These are phyloP conservation scores for Pisolithus tinctorius DNA, from an alignment of 768 basidiomycete genomes.

Conservation along the genomic window DNA sequence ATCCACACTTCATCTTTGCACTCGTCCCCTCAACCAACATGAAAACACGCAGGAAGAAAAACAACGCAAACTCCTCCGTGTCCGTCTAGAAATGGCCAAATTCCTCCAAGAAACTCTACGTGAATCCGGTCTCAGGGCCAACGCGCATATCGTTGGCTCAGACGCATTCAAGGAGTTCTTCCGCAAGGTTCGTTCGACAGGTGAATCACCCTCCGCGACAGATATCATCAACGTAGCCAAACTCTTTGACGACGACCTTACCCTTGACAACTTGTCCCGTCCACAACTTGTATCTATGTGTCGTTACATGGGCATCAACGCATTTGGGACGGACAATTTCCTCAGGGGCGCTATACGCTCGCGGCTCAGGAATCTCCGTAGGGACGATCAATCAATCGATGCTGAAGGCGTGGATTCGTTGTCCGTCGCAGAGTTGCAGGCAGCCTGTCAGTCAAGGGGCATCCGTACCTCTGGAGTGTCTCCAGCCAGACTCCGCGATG, in stretches of 20 bases:
- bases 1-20: neutral
- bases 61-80: conserved; percentile 88
- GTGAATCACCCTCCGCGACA: conserved; percentile 81
- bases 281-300: conserved; percentile 99
- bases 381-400: conserved; percentile 91
- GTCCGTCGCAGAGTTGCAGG: conserved; percentile 86
- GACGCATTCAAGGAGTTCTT: conserved; percentile 99
- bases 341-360: conserved; percentile 85
- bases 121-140: conserved; percentile 89
- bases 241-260: conserved; percentile 95
- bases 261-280: conserved; percentile 96
- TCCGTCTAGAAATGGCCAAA: conserved; percentile 97
- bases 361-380: conserved; percentile 72
- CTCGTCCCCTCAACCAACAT: neutral
- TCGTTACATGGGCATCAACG: conserved; percentile 96
- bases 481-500: conserved; percentile 82
- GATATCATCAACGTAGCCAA: conserved; percentile 95
- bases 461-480: conserved; percentile 85
- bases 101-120: conserved; percentile 98
- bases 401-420: conserved; percentile 88
- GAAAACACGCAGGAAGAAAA: conserved; percentile 80
- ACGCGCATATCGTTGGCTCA: conserved; percentile 86
- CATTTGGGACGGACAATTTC: conserved; percentile 98
- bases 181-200: conserved; percentile 94
- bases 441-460: conserved; percentile 90